Evolutionary conservation across 257 asterid species (phyloP), one percentile per base, ranked within the genome.

Genomic region (Vinca minor): DNA sequence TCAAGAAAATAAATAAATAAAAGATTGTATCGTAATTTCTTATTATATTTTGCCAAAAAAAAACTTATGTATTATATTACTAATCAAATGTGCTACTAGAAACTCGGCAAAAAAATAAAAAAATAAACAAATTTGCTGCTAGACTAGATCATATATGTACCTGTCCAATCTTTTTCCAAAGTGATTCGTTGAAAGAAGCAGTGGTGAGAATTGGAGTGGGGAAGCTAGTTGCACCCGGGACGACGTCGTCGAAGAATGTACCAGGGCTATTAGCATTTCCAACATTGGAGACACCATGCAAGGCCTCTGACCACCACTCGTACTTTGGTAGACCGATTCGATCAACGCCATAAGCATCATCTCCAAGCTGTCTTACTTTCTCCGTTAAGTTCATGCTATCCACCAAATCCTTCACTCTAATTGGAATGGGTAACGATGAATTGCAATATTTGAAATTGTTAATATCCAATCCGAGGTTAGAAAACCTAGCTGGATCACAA

Each of bases 221-320:
- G 3, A 63, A 63, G 17, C 68, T 63, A 7, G 67, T 63, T 0
- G 64, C 46, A 57, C 56, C 65, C 17, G 53, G 70, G 18, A 65
- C 50, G 7, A 39, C 31, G 17, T 77, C 80, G 13, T 54, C 50
- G 29, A 52, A 66, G n/a, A 26, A 31, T 13, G 47, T 42, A 65
- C 38, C 38, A 34, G 74, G 41, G 62, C 55, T 58, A 4, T 68
- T 61, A 34, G 38, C 38, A 34, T 34, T 34, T 25, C 78, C 79
- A 2, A 75, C 73, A 6, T 76, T 52, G 86, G 47, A 13, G 4
- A 13, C 18, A 9, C 47, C 18, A 42, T 42, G 47, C 18, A 42
- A 14, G 14, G 47, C 88, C 76, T 83, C 86, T 1, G 85, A 78
- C 88, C 88, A 83, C 86, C 88, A 78, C 66, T 71, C 66, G 52